Evolutionary conservation across 371 early-diverging fungal genomes (phyloP).

Genomic region (Circinella umbellata): DNA sequence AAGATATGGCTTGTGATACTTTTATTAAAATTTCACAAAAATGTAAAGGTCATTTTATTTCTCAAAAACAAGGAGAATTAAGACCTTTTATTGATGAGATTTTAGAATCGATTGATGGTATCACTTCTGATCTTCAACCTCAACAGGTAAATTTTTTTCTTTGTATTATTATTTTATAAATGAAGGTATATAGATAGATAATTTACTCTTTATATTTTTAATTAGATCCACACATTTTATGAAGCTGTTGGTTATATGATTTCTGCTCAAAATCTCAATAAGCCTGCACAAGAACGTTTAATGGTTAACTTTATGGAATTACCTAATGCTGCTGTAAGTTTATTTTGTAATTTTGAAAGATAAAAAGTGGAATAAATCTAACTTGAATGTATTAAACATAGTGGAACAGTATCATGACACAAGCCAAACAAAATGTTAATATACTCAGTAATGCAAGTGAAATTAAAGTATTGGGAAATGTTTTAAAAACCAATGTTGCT

Average conservation of each 20-base stretch:
- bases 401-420: slow-evolving; percentile 83
- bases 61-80: slow-evolving; percentile 84
- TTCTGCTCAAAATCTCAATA: slow-evolving; percentile 77
- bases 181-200: no score
- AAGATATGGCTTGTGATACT: slow-evolving; percentile 99
- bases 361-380: neutral
- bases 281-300: slow-evolving; percentile 74
- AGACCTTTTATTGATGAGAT: slow-evolving; percentile 96
- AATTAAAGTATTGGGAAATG: slow-evolving; percentile 88
- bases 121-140: slow-evolving; percentile 88
- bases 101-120: slow-evolving; percentile 71
- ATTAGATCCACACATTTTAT: slow-evolving; percentile 91
- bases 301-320: slow-evolving; percentile 87
- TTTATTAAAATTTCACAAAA: slow-evolving; percentile 98
- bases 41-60: slow-evolving; percentile 94
- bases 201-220: no score
- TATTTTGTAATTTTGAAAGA: neutral
- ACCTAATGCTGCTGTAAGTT: slow-evolving; percentile 80
- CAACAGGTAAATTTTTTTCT: slow-evolving; percentile 65
- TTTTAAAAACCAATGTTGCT: slow-evolving; percentile 94
- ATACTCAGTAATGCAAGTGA: slow-evolving; percentile 79
- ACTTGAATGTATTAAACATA: slow-evolving; percentile 19
- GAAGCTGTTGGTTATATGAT: slow-evolving; percentile 98
- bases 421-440: slow-evolving; percentile 74
- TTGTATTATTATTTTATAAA: no score